phyloP scores from a whole-genome alignment of 257 asterid species.

The Ophiorrhiza pumila region DNA sequence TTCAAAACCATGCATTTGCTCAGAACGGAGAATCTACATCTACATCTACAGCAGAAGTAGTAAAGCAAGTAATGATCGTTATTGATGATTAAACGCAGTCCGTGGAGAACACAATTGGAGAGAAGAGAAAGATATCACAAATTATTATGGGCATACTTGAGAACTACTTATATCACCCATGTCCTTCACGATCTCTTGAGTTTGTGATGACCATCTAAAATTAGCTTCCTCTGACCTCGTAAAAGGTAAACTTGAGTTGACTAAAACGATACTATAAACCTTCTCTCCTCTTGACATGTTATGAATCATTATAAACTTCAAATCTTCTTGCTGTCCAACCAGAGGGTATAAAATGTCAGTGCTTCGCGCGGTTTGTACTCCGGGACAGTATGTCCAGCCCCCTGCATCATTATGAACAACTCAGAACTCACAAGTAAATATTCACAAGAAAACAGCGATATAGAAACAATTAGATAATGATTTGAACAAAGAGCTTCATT shows the following conservation, averaged over 20 bases:
- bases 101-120: neutral
- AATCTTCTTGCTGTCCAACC: slow-evolving; percentile 55
- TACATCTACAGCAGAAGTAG: neutral
- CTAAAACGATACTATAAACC: neutral
- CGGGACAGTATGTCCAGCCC: slow-evolving; percentile 90
- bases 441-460: neutral
- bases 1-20: neutral
- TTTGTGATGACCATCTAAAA: neutral
- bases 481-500: neutral
- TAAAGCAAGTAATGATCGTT: neutral
- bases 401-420: slow-evolving; percentile 38
- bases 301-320: slow-evolving; percentile 14
- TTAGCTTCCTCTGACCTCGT: neutral
- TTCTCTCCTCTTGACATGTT: neutral
- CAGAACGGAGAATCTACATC: neutral
- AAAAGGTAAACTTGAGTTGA: neutral
- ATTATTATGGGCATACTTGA: neutral
- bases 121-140: neutral
- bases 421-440: neutral
- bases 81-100: neutral
- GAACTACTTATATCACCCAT: neutral
- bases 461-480: neutral
- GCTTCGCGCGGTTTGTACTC: slow-evolving; percentile 96
- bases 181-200: neutral
- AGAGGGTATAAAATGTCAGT: slow-evolving; percentile 62